Evolutionary conservation across 2,329 filamentous ascomycete genomes (phyloP).

Genomic region (Talaromyces sp.): DNA sequence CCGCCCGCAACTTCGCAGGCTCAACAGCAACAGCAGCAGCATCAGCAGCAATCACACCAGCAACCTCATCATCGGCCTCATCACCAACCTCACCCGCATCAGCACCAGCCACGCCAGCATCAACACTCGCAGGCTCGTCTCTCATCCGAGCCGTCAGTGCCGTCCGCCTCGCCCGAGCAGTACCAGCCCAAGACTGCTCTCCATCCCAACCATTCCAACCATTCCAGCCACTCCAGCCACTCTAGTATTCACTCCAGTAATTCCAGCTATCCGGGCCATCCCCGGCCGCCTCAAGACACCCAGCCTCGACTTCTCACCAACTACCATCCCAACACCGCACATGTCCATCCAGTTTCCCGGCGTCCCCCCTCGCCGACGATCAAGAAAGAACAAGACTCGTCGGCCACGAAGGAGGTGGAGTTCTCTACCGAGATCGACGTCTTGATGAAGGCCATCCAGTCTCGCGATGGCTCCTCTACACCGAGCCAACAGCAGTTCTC

Average conservation of each 20-base stretch:
- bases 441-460: slow-evolving; percentile 83
- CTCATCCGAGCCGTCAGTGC: background rate
- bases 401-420: slow-evolving; percentile 41
- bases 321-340: background rate
- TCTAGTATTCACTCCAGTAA: background rate
- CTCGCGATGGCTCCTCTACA: slow-evolving; percentile 18
- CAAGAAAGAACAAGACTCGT: slow-evolving; percentile 3
- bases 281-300: background rate
- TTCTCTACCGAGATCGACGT: slow-evolving; percentile 82
- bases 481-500: slow-evolving; percentile 27
- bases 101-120: slow-evolving; percentile 12
- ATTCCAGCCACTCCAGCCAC: background rate
- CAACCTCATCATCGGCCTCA: background rate
- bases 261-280: background rate
- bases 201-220: background rate
- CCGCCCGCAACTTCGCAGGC: background rate
- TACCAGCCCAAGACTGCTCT: background rate
- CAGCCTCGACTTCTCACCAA: background rate
- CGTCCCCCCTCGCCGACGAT: background rate
- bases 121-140: slow-evolving; percentile 15
- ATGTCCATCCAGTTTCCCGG: background rate
- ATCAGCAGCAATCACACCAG: background rate
- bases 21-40: background rate
- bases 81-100: background rate
- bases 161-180: background rate